Evolutionary conservation across 331 rosid species (phyloP).

Genomic region (Rosa hybrid): DNA sequence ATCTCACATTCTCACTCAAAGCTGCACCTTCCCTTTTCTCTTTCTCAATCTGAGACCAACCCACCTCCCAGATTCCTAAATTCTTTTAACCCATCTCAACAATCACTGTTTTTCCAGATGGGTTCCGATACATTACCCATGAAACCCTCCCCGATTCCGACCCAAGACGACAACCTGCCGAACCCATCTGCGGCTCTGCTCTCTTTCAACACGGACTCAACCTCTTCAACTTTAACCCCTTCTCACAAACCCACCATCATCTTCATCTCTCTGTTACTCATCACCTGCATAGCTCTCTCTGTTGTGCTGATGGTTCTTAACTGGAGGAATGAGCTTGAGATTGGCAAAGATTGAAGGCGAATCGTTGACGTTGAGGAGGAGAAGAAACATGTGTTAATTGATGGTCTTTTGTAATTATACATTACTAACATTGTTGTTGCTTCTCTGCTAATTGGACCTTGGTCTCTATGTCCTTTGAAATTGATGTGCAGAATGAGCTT

Average conservation of each 20-base stretch:
- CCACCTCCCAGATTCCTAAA: neutral
- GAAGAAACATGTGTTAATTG: too few relatives aligned
- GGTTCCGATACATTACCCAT: slow-evolving; percentile 52
- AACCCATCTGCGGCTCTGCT: slow-evolving; percentile 63
- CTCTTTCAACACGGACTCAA: slow-evolving; percentile 66
- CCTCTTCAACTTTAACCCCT: slow-evolving; percentile 19
- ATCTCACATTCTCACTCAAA: slow-evolving; percentile 25
- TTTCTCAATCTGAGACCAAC: neutral
- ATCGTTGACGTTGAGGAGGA: too few relatives aligned
- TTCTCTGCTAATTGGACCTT: too few relatives aligned
- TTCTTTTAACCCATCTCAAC: slow-evolving; percentile 4
- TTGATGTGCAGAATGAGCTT: too few relatives aligned
- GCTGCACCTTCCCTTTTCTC: neutral
- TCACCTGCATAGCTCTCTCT: slow-evolving; percentile 62
- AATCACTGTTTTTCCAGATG: slow-evolving; percentile 33
- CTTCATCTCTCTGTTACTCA: slow-evolving; percentile 59
- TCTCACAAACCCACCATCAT: slow-evolving; percentile 42
- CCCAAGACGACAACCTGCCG: slow-evolving; percentile 50
- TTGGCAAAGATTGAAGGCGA: too few relatives aligned
- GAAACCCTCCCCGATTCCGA: slow-evolving; percentile 43
- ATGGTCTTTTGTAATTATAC: too few relatives aligned
- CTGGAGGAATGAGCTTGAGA: too few relatives aligned
- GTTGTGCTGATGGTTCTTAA: slow-evolving; percentile 13
- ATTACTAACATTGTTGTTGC: too few relatives aligned
- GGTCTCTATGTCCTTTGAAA: too few relatives aligned